phyloP scores from a whole-genome alignment of 2,329 filamentous ascomycete genomes.

The Colletotrichum sp. region DNA sequence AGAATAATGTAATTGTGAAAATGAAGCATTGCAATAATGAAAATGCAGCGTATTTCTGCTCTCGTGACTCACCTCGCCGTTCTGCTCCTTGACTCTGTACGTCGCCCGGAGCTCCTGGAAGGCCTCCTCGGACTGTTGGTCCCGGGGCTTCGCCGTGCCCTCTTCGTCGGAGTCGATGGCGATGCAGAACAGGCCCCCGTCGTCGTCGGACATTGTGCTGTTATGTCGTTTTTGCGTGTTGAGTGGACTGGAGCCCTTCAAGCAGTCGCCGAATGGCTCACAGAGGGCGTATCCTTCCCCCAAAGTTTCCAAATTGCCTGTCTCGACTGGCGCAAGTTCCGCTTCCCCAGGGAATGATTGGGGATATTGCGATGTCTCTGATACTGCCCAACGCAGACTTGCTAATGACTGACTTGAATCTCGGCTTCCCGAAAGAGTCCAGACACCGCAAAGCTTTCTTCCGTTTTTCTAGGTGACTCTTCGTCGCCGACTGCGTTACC shows the following conservation, averaged over 20 bases:
- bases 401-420: background rate
- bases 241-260: background rate
- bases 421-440: background rate
- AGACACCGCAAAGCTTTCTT: background rate
- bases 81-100: slow-evolving; percentile 56
- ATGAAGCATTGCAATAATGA: background rate
- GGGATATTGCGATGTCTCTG: background rate
- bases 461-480: background rate
- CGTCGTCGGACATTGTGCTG: slow-evolving; percentile 22
- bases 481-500: background rate
- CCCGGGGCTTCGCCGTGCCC: slow-evolving; percentile 33
- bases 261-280: background rate
- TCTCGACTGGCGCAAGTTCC: background rate
- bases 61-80: slow-evolving; percentile 52
- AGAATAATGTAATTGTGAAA: background rate
- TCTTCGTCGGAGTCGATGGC: slow-evolving; percentile 36
- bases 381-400: background rate
- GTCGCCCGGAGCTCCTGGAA: slow-evolving; percentile 50
- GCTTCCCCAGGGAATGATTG: background rate
- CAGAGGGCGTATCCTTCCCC: background rate
- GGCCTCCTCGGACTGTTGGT: slow-evolving; percentile 52
- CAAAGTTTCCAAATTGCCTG: background rate
- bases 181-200: slow-evolving; percentile 37
- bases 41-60: background rate
- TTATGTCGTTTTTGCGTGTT: background rate